Percentiles rank a stretch among this genome's conserved stretches.
Evolutionary conservation across 2,329 filamentous ascomycete species (phyloP).

Genomic region (Fusarium sarcochroum): DNA sequence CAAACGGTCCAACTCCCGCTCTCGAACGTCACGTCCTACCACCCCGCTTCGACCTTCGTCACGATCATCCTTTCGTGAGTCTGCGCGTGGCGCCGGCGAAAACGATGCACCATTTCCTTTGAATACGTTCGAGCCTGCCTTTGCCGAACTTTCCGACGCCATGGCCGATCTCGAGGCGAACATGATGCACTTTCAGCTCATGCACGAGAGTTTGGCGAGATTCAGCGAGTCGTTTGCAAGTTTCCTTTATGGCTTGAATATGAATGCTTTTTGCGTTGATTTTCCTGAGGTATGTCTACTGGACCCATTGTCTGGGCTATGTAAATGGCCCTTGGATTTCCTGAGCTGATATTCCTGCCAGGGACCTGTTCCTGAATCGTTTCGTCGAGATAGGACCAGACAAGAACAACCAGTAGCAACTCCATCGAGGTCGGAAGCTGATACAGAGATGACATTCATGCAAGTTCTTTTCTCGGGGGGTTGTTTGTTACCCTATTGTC

Average conservation of each 20-base stretch:
- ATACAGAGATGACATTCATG: conserved; percentile 89
- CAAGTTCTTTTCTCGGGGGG: conserved; percentile 60
- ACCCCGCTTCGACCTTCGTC: conserved; percentile 93
- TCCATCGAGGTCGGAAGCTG: conserved; percentile 55
- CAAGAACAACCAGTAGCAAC: conserved; percentile 60
- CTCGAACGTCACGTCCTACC: conserved; percentile 82
- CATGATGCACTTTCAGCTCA: conserved; percentile 95
- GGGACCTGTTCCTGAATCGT: conserved; percentile 88
- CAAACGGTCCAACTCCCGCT: conserved; percentile 71
- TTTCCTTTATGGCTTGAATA: conserved; percentile 96
- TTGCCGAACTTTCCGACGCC: conserved; percentile 92
- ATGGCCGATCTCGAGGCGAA: conserved; percentile 98
- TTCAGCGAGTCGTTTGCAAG: conserved; percentile 97
- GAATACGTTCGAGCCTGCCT: conserved; percentile 87
- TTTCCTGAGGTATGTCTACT: conserved; percentile 82
- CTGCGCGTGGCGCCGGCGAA: conserved; percentile 68
- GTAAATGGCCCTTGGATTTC: background rate
- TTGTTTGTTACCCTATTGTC: background rate
- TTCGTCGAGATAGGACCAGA: conserved; percentile 74
- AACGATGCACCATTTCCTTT: conserved; percentile 76
- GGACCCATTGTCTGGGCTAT: background rate
- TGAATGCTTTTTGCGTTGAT: conserved; percentile 99
- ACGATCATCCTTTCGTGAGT: conserved; percentile 88
- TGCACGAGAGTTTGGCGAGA: conserved; percentile 93
- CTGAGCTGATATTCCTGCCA: conserved; percentile 53